Conservation (phyloP, 2,329 filamentous ascomycete genomes). For the Sordariomycetes sp. region DNA sequence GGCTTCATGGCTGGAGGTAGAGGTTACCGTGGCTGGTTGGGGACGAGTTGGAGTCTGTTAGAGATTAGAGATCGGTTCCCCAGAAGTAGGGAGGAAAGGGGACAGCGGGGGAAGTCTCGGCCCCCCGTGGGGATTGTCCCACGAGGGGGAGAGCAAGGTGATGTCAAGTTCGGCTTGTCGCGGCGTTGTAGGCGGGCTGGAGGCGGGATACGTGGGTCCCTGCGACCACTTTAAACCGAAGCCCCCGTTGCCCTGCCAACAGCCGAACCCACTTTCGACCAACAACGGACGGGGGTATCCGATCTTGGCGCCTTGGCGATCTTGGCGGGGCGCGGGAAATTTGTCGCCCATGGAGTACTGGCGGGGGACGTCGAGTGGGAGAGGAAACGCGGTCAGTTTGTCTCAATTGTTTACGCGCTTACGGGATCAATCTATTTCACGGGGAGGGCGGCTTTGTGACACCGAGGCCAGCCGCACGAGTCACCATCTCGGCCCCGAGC, state of each 20-base stretch:
- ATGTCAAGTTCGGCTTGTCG: constrained; percentile 4
- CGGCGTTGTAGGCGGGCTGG: neutral
- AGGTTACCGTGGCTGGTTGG: neutral
- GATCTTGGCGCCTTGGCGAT: neutral
- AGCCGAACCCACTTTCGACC: neutral
- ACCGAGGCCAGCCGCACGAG: neutral
- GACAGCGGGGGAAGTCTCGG: neutral
- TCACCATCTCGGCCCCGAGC: neutral
- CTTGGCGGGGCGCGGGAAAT: neutral
- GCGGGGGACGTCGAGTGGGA: neutral
- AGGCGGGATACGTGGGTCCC: neutral
- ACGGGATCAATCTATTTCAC: neutral
- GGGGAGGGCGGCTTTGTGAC: neutral
- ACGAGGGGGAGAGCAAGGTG: neutral
- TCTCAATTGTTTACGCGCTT: neutral
- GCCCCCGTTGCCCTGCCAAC: constrained; percentile 2
- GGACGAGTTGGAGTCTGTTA: neutral
- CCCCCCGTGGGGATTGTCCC: neutral
- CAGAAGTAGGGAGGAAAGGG: neutral
- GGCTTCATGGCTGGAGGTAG: neutral
- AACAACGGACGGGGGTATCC: too few relatives aligned
- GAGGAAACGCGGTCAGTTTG: too few relatives aligned
- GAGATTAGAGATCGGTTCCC: neutral
- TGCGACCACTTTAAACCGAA: constrained; percentile 7
- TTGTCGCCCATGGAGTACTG: neutral